phyloP scores from a whole-genome alignment of 2,329 filamentous ascomycete species.

The Acrodontium crateriforme region DNA sequence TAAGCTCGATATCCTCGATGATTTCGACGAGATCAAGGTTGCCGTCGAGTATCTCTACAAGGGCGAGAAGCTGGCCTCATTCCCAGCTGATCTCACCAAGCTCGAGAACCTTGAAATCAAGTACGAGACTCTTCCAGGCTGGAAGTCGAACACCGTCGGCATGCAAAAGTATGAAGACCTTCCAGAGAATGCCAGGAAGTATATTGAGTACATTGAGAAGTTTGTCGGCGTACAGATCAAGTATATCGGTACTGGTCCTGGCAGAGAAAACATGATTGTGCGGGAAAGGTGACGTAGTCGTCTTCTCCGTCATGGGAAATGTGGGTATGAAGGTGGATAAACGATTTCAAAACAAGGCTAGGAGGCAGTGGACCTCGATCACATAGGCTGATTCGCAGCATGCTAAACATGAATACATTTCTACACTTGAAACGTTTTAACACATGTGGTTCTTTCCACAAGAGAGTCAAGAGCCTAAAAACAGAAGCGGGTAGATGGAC shows the following conservation, averaged over 20 bases:
- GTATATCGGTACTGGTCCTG: conserved; percentile 54
- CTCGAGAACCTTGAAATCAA: conserved; percentile 48
- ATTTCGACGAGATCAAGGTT: conserved; percentile 60
- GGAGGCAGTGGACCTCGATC: too few species aligned
- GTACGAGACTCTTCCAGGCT: conserved; percentile 56
- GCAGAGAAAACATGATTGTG: conserved; percentile 50
- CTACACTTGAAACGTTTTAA: too few species aligned
- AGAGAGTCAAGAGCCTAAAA: too few species aligned
- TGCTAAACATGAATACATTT: too few species aligned
- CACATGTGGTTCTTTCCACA: too few species aligned
- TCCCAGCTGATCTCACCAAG: conserved; percentile 48
- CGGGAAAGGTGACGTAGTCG: too few species aligned
- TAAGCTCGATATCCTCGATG: conserved; percentile 58
- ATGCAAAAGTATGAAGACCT: conserved; percentile 48
- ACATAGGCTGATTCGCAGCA: too few species aligned
- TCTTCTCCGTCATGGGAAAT: too few species aligned
- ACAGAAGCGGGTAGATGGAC: too few species aligned
- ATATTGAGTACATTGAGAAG: conserved; percentile 54
- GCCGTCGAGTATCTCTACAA: conserved; percentile 55
- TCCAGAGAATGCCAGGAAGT: conserved; percentile 49
- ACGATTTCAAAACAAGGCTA: too few species aligned
- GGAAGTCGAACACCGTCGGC: conserved; percentile 50
- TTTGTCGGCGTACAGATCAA: conserved; percentile 49
- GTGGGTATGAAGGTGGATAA: too few species aligned
- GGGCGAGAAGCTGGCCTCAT: conserved; percentile 43